A percentile compares a stretch with the other conserved stretches of the same genome.
phyloP scores from a whole-genome alignment of 768 basidiomycete species.

The Pulveroboletus sp. region DNA sequence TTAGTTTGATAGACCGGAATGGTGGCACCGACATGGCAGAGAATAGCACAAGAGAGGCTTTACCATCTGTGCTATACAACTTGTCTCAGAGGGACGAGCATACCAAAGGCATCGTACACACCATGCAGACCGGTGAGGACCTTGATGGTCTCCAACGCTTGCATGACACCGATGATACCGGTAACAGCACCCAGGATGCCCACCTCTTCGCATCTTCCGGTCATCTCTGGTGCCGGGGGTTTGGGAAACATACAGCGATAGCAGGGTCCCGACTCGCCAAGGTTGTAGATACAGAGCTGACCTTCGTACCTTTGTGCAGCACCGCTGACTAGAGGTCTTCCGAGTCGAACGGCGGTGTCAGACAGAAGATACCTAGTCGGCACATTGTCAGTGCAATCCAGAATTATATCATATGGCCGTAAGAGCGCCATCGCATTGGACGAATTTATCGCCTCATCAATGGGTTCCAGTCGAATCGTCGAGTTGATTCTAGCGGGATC shows the following conservation, averaged over 20 bases:
- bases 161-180: conserved; percentile 83
- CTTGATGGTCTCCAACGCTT: conserved; percentile 87
- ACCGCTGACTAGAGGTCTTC: conserved; percentile 85
- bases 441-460: conserved; percentile 49
- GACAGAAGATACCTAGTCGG: conserved; percentile 91
- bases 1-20: conserved; percentile 81
- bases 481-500: conserved; percentile 66
- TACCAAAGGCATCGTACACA: conserved; percentile 24
- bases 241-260: conserved; percentile 60
- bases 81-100: conserved; percentile 1
- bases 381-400: conserved; percentile 95
- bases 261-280: conserved; percentile 71
- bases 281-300: conserved; percentile 73
- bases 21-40: conserved; percentile 65
- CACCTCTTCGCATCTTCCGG: conserved; percentile 80
- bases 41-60: conserved; percentile 66
- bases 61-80: conserved; percentile 40
- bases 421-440: conserved; percentile 64
- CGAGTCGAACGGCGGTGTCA: conserved; percentile 70
- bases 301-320: conserved; percentile 87
- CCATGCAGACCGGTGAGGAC: conserved; percentile 65
- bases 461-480: conserved; percentile 50
- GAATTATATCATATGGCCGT: conserved; percentile 62
- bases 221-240: conserved; percentile 49
- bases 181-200: conserved; percentile 88